phyloP scores from a whole-genome alignment of 2,329 filamentous ascomycete species.

The Cercospora citrullina region DNA sequence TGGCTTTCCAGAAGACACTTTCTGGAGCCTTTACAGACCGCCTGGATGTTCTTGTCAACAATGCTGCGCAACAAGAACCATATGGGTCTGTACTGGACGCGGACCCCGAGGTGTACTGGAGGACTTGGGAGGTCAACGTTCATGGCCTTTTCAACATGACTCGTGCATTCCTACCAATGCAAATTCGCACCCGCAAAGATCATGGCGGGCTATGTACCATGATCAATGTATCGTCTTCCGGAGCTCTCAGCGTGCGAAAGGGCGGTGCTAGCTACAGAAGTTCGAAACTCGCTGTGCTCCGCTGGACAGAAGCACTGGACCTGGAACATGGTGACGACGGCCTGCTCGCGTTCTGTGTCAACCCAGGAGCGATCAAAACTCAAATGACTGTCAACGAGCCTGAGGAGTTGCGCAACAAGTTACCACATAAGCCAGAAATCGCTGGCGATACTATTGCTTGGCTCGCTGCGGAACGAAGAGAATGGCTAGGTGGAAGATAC shows the following conservation, averaged over 20 bases:
- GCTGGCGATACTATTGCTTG: conserved; percentile 39
- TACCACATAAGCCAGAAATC: conserved; percentile 38
- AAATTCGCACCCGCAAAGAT: conserved; percentile 34
- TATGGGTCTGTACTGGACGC: conserved; percentile 29
- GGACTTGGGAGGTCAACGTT: conserved; percentile 53
- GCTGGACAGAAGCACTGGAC: neutral
- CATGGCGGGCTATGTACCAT: conserved; percentile 41
- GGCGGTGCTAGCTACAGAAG: conserved; percentile 48
- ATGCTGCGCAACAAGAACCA: conserved; percentile 35
- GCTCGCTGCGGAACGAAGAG: conserved; percentile 37
- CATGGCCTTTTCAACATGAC: conserved; percentile 43
- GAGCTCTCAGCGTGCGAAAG: conserved; percentile 32
- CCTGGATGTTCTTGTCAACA: conserved; percentile 42
- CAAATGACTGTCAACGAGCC: conserved; percentile 46
- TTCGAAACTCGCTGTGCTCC: conserved; percentile 47
- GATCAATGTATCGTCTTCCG: conserved; percentile 46
- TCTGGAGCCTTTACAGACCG: conserved; percentile 31
- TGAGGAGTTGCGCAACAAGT: conserved; percentile 23
- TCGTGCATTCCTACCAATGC: conserved; percentile 48
- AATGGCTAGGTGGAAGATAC: conserved; percentile 37
- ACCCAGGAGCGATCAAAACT: conserved; percentile 36
- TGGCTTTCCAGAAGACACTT: conserved; percentile 37
- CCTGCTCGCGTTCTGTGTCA: neutral
- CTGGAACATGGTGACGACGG: neutral
- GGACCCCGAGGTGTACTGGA: conserved; percentile 49